phyloP scores from a whole-genome alignment of 306 rosid genomes.

The Ziziphus jujuba region DNA sequence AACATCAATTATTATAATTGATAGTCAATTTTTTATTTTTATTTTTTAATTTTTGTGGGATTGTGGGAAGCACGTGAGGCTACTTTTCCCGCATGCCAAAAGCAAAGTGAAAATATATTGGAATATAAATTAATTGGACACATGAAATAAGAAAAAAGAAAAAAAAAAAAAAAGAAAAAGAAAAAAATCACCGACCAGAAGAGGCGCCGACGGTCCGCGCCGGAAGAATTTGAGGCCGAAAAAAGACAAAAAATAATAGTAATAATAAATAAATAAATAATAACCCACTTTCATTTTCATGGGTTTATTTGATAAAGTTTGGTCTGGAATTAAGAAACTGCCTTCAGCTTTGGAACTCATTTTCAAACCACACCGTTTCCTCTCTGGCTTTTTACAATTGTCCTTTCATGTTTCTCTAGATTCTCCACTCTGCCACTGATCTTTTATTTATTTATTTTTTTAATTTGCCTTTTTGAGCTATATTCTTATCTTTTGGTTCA shows the following conservation, averaged over 20 bases:
- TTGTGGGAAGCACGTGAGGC: conserved; percentile 73
- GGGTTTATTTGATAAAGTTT: background rate
- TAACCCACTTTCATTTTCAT: background rate
- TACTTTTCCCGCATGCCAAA: conserved; percentile 89
- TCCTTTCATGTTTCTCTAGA: conserved; percentile 11
- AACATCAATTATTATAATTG: background rate
- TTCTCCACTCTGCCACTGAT: background rate
- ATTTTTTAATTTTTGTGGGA: background rate
- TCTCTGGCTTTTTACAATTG: conserved; percentile 26
- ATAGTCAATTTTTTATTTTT: background rate
- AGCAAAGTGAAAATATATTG: conserved; percentile 30
- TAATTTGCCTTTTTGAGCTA: no score
- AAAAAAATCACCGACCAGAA: conserved; percentile 18
- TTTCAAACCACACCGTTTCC: conserved; percentile 17
- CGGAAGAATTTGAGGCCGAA: conserved; percentile 7
- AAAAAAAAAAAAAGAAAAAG: background rate
- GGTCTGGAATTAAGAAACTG: conserved; percentile 29
- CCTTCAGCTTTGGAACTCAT: conserved; percentile 9
- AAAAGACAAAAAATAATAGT: no score
- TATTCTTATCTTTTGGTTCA: no score
- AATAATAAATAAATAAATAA: no score
- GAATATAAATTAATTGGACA: background rate
- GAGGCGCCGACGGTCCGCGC: conserved; percentile 40
- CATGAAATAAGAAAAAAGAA: background rate
- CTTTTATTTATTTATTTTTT: background rate